These are phyloP conservation scores for Brassica juncea DNA, from an alignment of 345 rosid genomes.

Conservation along the genomic window DNA sequence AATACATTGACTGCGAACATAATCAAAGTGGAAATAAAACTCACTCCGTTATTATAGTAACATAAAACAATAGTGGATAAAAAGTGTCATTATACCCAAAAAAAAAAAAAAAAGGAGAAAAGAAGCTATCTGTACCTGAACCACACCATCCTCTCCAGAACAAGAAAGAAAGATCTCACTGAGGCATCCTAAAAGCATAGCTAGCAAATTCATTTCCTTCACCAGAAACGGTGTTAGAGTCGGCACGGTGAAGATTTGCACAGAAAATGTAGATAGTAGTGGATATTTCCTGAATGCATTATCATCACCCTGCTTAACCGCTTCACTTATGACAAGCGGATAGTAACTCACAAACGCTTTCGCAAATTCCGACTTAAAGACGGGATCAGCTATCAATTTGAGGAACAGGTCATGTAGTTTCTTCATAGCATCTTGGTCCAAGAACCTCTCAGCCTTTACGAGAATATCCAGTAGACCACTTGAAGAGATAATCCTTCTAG, in stretches of 20 bases:
- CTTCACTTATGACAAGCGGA: conserved; percentile 65
- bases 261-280: conserved; percentile 75
- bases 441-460: conserved; percentile 74
- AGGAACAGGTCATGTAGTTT: conserved; percentile 80
- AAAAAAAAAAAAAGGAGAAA: conserved; percentile 2
- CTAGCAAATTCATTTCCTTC: conserved; percentile 71
- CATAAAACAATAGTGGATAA: not conserved
- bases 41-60: not conserved
- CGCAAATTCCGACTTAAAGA: conserved; percentile 84
- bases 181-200: conserved; percentile 73
- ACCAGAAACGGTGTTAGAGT: conserved; percentile 90
- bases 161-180: conserved; percentile 61
- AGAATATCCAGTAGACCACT: conserved; percentile 70
- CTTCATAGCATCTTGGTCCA: conserved; percentile 48
- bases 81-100: not conserved
- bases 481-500: conserved; percentile 57
- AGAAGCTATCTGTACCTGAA: conserved; percentile 56
- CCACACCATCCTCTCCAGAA: conserved; percentile 75
- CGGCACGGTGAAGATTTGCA: conserved; percentile 93
- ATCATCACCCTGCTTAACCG: conserved; percentile 54
- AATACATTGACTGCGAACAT: conserved; percentile 14
- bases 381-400: conserved; percentile 88
- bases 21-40: conserved; percentile 20
- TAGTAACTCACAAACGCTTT: conserved; percentile 79
- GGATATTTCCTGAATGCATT: conserved; percentile 52